Base-by-base conservation (phyloP, 495 filamentous ascomycete genomes). In the Xylaria bambusicola region DNA sequence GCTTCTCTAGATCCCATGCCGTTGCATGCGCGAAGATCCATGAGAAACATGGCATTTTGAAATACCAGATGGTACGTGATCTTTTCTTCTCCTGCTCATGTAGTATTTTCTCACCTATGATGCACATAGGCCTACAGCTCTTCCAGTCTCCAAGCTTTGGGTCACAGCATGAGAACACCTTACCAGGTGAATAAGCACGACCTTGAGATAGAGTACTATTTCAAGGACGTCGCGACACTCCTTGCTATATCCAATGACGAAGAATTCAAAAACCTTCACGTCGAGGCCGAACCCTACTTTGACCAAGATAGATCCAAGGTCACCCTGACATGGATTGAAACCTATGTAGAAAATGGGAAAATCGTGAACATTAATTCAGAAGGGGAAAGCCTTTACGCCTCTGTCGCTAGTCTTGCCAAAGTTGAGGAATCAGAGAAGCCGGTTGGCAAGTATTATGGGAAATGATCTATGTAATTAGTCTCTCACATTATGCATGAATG, bases 171-270 rank as follows among this genome's bases (percentile, higher is more conserved):
- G 47, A 51, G 20, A 18, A 20, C 24, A 6, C 47, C 47, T 13
- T 51, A 51, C 29, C 21, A 29, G 7, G n/a, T 51, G 15, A 35
- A 51, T n/a, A 26, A 4, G 6, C 26, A 51, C 26, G 47, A 51
- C 47, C 23, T 51, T 17, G 18, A 29, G 24, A 51, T 51, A 4
- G 47, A 51, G 15, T 51, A 51, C 47, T 51, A 51, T 24, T 51
- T 51, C 47, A 51, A 51, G 29, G 47, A 51, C 24, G 47, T 51
- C 23, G 47, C 21, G 2, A 27, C 47, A 51, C 47, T 51, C 3
- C 47, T 51, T 6, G 47, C 23, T 35, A n/a, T 51, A 27, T 51
- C 47, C 4, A 24, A 12, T n/a, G 47, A 51, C n/a, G 8, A 51
- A 26, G 47, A 35, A 17, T 51, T 51, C 26, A 51, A 51, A n/a